A percentile compares a stretch with the other conserved stretches of the same genome.
Conservation (phyloP, 1,139 yeast genomes). For the Kodamaea suecica region DNA sequence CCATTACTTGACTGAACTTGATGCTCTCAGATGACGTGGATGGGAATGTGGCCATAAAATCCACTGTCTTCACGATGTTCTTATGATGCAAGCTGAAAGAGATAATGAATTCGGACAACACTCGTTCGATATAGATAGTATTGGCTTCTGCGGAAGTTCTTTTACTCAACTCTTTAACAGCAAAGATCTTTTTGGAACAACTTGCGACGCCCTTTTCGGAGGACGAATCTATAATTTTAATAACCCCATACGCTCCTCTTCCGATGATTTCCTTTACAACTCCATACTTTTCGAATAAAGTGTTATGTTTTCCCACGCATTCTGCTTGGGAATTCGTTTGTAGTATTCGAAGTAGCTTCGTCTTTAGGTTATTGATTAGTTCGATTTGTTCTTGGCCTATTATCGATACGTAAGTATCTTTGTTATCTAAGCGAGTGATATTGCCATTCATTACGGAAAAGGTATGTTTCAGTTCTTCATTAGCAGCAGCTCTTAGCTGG, state of each 20-base stretch:
- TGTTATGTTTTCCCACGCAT: slow-evolving; percentile 25
- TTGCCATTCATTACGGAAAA: slow-evolving; percentile 27
- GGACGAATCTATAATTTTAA: slow-evolving; percentile 62
- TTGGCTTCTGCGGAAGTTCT: slow-evolving; percentile 40
- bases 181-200: slow-evolving; percentile 51
- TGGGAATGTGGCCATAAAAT: slow-evolving; percentile 49
- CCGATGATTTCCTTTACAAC: slow-evolving; percentile 79
- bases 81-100: slow-evolving; percentile 68
- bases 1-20: slow-evolving; percentile 76
- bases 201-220: slow-evolving; percentile 17
- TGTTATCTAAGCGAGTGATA: slow-evolving; percentile 23
- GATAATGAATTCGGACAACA: slow-evolving; percentile 75
- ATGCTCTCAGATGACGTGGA: slow-evolving; percentile 20
- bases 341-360: slow-evolving; percentile 26
- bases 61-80: slow-evolving; percentile 66
- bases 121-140: slow-evolving; percentile 61
- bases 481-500: slow-evolving; percentile 24
- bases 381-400: slow-evolving; percentile 55
- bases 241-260: slow-evolving; percentile 83
- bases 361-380: slow-evolving; percentile 48
- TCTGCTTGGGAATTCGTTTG: slow-evolving; percentile 1
- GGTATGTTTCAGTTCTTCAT: slow-evolving; percentile 34
- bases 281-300: slow-evolving; percentile 62
- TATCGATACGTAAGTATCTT: slow-evolving; percentile 41
- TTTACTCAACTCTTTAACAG: slow-evolving; percentile 62